Evolutionary conservation across 371 early-diverging fungal genomes (phyloP), one percentile per base, ranked within the genome.

Genomic region (Nematocida parisii): DNA sequence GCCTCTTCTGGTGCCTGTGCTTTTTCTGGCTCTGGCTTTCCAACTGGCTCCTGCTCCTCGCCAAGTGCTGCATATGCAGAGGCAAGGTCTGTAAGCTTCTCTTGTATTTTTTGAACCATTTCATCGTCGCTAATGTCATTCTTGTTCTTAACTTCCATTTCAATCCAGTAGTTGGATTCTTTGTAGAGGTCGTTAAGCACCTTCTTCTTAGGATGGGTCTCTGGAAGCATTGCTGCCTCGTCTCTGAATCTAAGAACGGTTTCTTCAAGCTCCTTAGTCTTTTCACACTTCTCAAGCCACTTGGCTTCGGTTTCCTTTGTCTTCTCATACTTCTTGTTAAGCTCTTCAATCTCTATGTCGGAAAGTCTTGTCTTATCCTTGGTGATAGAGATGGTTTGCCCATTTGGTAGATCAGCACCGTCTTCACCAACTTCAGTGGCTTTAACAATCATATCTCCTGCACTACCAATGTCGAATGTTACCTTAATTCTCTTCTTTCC

Each of bases 401-500:
- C 62, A 33, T 77, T 68, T 7, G 64, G 13, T 9, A 64, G 39
- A 42, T 24, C 33, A 22, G n/a, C 22, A 24, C 73, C 73, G 27
- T 77, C 52, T 54, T 67, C 71, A n/a, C 52, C 80, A n/a, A 67
- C 22, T 66, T 77, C 80, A 13, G 74, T 56, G 1, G 80, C 80
- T 0, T 18, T 61, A 15, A 77, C 80, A 6, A 44, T 56, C 20
- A 77, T 77, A 71, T 77, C 71, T 58, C 80, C 80, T 7, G 24
- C 71, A 71, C 39, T 61, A 57, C 80, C 80, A 67, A 77, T 52
- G 80, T 77, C 80, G 39, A 77, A 67, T 20, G 45, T 60, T 7
- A 77, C 80, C 46, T 71, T 50, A 27, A 77, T 77, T 6, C 27
- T n/a, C 71, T 77, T 77, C 68, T 77, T 46, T 68, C 80, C 80